A percentile compares a stretch with the other conserved stretches of the same genome.
phyloP scores from a whole-genome alignment of 2,329 filamentous ascomycete genomes.

The Epichloe gansuensis region DNA sequence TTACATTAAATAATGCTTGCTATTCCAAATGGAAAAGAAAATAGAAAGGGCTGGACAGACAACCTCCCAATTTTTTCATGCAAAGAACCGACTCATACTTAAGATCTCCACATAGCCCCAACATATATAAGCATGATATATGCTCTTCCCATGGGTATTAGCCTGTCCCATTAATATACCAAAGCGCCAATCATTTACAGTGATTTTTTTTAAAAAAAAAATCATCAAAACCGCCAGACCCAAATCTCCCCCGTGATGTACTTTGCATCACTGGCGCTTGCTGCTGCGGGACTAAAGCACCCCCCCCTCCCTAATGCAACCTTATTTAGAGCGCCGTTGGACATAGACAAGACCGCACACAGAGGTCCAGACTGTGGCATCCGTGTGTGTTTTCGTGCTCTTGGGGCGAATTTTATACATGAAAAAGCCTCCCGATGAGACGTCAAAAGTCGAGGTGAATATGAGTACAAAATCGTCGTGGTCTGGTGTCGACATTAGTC shows the following conservation, averaged over 20 bases:
- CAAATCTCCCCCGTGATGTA: background rate
- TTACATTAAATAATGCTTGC: constrained; percentile 1
- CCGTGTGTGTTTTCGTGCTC: background rate
- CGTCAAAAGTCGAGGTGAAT: background rate
- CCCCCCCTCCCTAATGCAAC: background rate
- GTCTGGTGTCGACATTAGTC: background rate
- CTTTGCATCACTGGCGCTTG: background rate
- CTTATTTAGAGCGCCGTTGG: background rate
- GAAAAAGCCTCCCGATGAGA: background rate
- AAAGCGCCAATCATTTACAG: constrained; percentile 5
- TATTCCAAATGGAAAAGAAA: background rate
- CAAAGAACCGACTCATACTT: background rate
- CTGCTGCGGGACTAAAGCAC: background rate
- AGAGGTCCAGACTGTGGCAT: background rate
- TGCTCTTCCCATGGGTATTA: constrained; percentile 4
- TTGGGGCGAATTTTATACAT: background rate
- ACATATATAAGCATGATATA: background rate
- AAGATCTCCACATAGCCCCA: background rate
- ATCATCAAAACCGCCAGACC: background rate
- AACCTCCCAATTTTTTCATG: background rate
- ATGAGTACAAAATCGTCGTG: background rate
- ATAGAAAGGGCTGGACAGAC: background rate
- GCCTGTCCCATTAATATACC: background rate
- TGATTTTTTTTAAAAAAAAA: background rate
- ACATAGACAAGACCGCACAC: background rate